Percentiles rank a stretch among this genome's conserved stretches.
These are phyloP conservation scores for Hebeloma cylindrosporum DNA, from an alignment of 768 basidiomycete genomes.

Conservation along the genomic window DNA sequence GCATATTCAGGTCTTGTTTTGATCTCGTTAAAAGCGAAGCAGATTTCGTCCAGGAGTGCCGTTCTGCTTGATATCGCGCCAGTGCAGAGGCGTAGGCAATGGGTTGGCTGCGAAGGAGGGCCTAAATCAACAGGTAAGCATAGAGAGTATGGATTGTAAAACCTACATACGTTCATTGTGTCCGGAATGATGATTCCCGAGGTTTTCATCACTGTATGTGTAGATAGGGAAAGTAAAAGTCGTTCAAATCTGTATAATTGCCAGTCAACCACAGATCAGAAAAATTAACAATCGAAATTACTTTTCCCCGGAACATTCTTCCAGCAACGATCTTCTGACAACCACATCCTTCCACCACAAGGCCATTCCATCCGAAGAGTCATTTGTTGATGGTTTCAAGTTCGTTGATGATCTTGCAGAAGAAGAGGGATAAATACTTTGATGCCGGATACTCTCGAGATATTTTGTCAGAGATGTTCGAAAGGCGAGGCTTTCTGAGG, in stretches of 20 bases:
- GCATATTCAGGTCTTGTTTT: constrained; percentile 30
- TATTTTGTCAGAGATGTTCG: constrained; percentile 52
- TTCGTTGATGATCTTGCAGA: constrained; percentile 18
- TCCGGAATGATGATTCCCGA: constrained; percentile 15
- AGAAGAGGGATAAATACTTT: constrained; percentile 31
- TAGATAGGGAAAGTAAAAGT: constrained; percentile 50
- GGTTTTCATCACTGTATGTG: constrained; percentile 43
- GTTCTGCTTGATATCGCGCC: constrained; percentile 28
- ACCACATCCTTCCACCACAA: constrained; percentile 63
- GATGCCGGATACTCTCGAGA: constrained; percentile 46
- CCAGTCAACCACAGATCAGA: background rate
- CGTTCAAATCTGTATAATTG: constrained; percentile 45
- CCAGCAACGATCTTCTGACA: constrained; percentile 53
- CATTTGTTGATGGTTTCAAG: background rate
- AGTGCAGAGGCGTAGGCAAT: constrained; percentile 34
- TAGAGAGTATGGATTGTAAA: background rate
- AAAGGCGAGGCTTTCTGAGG: constrained; percentile 52
- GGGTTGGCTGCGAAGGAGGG: constrained; percentile 33
- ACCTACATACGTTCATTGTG: constrained; percentile 26
- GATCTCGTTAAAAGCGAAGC: constrained; percentile 34
- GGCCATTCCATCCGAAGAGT: constrained; percentile 12
- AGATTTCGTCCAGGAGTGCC: constrained; percentile 37
- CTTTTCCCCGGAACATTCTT: constrained; percentile 55
- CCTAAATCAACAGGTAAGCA: constrained; percentile 17
- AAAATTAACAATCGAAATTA: constrained; percentile 17